Conservation (phyloP, 1,139 yeast genomes). For the Yamadazyma trypodendri region DNA sequence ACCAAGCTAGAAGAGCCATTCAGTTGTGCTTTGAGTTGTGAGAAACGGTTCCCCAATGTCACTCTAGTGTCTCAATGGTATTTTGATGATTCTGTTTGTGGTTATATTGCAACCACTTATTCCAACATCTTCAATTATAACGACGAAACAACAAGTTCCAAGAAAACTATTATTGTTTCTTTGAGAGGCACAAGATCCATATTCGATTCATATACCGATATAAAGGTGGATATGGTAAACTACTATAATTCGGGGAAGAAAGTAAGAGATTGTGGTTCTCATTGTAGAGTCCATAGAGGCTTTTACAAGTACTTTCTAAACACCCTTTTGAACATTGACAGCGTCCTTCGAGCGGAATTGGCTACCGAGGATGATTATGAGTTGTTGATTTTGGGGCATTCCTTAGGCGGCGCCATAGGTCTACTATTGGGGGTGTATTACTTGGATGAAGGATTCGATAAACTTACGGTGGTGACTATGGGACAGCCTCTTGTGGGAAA, state of each 20-base stretch:
- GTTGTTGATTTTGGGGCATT: constrained; percentile 47
- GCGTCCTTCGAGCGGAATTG: constrained; percentile 25
- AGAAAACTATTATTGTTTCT: constrained; percentile 38
- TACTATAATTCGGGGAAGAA: constrained; percentile 26
- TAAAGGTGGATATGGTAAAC: constrained; percentile 38
- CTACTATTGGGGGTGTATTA: constrained; percentile 39
- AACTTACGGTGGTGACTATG: constrained; percentile 42
- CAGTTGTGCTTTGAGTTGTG: constrained; percentile 44
- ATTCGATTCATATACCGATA: constrained; percentile 45
- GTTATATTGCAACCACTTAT: constrained; percentile 38
- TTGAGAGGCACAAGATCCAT: constrained; percentile 51
- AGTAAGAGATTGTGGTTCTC: constrained; percentile 31
- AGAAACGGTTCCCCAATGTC: constrained; percentile 38
- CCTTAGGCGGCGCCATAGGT: constrained; percentile 52
- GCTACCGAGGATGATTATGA: constrained; percentile 27
- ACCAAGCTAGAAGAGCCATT: constrained; percentile 41
- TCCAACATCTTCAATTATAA: constrained; percentile 26
- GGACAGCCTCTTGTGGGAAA: constrained; percentile 56
- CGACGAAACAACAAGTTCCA: constrained; percentile 11
- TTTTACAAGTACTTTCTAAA: constrained; percentile 34
- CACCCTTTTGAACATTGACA: constrained; percentile 30
- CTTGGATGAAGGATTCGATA: constrained; percentile 33
- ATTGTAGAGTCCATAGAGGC: constrained; percentile 50
- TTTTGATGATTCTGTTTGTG: constrained; percentile 39
- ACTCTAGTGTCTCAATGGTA: constrained; percentile 48